A percentile compares a stretch with the other conserved stretches of the same genome.
These are phyloP conservation scores for Barbatosphaeria neglecta DNA, from an alignment of 495 filamentous ascomycete species.

Conservation along the genomic window DNA sequence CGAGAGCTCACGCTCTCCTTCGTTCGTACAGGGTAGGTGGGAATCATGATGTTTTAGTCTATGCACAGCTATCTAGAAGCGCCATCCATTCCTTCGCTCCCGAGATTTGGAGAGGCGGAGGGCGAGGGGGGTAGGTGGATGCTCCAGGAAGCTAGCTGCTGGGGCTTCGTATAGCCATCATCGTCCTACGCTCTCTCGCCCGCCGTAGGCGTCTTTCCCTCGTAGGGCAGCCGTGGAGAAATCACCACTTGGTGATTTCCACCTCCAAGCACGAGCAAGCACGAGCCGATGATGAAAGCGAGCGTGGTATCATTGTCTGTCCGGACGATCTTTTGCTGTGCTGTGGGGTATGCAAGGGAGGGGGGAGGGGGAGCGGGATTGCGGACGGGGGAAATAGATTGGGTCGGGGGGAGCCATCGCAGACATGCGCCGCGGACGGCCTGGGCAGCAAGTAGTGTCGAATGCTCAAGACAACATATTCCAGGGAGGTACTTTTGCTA, in stretches of 20 bases:
- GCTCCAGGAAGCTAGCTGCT: background rate
- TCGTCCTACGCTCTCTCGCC: background rate
- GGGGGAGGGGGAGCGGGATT: background rate
- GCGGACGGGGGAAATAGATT: background rate
- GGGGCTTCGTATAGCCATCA: background rate
- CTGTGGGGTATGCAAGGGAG: background rate
- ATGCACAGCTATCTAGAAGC: background rate
- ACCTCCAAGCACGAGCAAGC: background rate
- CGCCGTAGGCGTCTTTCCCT: background rate
- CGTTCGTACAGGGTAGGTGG: background rate
- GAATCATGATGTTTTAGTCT: background rate
- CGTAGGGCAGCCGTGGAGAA: background rate
- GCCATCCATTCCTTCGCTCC: background rate
- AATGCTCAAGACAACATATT: too few relatives aligned
- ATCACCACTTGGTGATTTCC: background rate
- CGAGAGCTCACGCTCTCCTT: too few relatives aligned
- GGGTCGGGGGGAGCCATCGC: background rate
- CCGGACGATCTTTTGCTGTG: background rate
- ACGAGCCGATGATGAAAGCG: background rate
- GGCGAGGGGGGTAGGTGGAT: too few relatives aligned
- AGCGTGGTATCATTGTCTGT: background rate
- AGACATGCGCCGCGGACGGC: background rate
- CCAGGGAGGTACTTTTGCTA: background rate
- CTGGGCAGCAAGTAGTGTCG: too few relatives aligned
- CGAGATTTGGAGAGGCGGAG: background rate